A percentile compares a stretch with the other conserved stretches of the same genome.
Evolutionary conservation across 768 basidiomycete genomes (phyloP).

Genomic region (Psilocybe subaeruginosa): DNA sequence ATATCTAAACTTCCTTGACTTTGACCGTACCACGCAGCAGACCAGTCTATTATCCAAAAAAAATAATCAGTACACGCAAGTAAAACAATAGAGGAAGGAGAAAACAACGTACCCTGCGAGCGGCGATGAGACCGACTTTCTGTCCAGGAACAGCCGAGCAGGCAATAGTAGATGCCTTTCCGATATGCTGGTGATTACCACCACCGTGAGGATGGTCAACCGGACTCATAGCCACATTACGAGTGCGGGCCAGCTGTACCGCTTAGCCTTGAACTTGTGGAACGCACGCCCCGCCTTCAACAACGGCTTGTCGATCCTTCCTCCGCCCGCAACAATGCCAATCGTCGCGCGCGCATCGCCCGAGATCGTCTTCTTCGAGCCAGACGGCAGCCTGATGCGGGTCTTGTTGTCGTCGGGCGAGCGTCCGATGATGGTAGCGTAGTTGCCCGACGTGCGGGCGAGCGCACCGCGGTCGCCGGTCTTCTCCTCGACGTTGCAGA

Average conservation of each 20-base stretch:
- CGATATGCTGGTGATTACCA: slow-evolving; percentile 99
- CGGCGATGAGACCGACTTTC: slow-evolving; percentile 98
- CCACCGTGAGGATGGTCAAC: slow-evolving; percentile 99
- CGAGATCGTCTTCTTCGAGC: slow-evolving; percentile 94
- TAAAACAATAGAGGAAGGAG: not conserved
- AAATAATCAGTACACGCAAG: not conserved
- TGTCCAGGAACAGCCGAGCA: slow-evolving; percentile 98
- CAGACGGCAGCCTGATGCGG: slow-evolving; percentile 89
- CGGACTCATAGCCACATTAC: slow-evolving; percentile 99
- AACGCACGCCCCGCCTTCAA: slow-evolving; percentile 97
- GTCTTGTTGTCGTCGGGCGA: slow-evolving; percentile 94
- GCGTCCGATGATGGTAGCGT: slow-evolving; percentile 99
- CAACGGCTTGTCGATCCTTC: slow-evolving; percentile 98
- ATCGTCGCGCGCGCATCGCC: slow-evolving; percentile 87
- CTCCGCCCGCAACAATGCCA: slow-evolving; percentile 98
- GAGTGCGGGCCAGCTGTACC: slow-evolving; percentile 98
- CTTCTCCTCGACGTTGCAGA: slow-evolving; percentile 99
- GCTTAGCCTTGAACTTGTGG: slow-evolving; percentile 98
- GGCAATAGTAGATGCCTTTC: slow-evolving; percentile 97
- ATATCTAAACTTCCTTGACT: slow-evolving; percentile 84
- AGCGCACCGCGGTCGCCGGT: slow-evolving; percentile 96
- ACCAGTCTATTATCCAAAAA: slow-evolving; percentile 68
- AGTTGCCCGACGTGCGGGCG: slow-evolving; percentile 98
- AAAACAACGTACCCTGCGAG: slow-evolving; percentile 74
- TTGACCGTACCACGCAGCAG: slow-evolving; percentile 98